Percentiles rank a stretch among this genome's conserved stretches.
Conservation (phyloP, 2,329 filamentous ascomycete genomes). For the Pyrenophora teres region DNA sequence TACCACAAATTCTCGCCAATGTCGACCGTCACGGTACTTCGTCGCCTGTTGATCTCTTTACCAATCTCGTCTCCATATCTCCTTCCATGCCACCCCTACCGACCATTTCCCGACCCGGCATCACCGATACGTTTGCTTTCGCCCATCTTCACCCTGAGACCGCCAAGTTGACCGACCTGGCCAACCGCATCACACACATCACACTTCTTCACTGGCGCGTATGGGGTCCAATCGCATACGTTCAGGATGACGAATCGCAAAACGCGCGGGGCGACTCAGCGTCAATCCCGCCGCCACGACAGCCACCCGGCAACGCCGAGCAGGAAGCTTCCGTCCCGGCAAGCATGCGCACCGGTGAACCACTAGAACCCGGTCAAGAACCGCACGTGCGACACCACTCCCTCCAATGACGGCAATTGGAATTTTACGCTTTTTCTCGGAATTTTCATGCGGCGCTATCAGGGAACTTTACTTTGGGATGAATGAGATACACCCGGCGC, state of each 20-base stretch:
- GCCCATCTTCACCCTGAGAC: slow-evolving; percentile 17
- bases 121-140: slow-evolving; percentile 30
- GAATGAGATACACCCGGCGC: no score
- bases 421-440: not conserved
- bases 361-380: not conserved
- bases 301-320: not conserved
- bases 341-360: not conserved
- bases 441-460: no score
- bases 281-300: not conserved
- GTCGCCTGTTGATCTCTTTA: slow-evolving; percentile 52
- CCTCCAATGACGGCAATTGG: slow-evolving; percentile 1
- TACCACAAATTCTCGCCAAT: slow-evolving; percentile 33
- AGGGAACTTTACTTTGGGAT: no score
- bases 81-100: slow-evolving; percentile 18
- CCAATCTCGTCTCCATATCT: slow-evolving; percentile 42
- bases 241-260: slow-evolving; percentile 24
- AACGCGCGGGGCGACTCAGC: not conserved
- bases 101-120: slow-evolving; percentile 22
- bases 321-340: not conserved
- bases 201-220: slow-evolving; percentile 88
- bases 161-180: slow-evolving; percentile 65
- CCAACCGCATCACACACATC: slow-evolving; percentile 79
- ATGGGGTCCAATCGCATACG: slow-evolving; percentile 78
- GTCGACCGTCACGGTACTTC: slow-evolving; percentile 41
- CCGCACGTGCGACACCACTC: not conserved